phyloP scores from a whole-genome alignment of 2,329 filamentous ascomycete genomes.

The Penicillium sp. region DNA sequence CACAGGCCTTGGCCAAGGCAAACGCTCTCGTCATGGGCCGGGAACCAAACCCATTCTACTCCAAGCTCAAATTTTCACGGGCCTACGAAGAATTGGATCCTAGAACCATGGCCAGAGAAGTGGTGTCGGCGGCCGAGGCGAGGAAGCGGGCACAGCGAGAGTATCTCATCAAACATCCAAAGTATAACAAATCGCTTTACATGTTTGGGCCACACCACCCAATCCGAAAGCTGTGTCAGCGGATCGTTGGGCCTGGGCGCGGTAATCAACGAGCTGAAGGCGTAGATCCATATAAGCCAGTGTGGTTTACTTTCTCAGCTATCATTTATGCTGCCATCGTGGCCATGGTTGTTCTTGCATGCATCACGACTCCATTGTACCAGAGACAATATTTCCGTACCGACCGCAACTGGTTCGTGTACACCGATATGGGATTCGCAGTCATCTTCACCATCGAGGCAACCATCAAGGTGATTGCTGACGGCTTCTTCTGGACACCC shows the following conservation, averaged over 20 bases:
- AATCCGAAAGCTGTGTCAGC: slow-evolving; percentile 79
- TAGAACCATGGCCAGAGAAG: slow-evolving; percentile 84
- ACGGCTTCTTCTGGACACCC: slow-evolving; percentile 94
- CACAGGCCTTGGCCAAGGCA: slow-evolving; percentile 62
- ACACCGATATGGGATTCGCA: slow-evolving; percentile 88
- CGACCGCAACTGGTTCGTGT: slow-evolving; percentile 89
- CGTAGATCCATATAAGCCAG: slow-evolving; percentile 79
- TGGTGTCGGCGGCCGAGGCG: slow-evolving; percentile 77
- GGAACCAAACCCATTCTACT: slow-evolving; percentile 95
- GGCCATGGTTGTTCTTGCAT: slow-evolving; percentile 95
- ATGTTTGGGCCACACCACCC: slow-evolving; percentile 78
- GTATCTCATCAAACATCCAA: slow-evolving; percentile 81
- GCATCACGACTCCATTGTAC: slow-evolving; percentile 89
- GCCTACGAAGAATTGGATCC: slow-evolving; percentile 80
- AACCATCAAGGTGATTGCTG: slow-evolving; percentile 87
- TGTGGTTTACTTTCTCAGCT: slow-evolving; percentile 92
- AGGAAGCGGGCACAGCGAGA: slow-evolving; percentile 87
- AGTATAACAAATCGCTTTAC: slow-evolving; percentile 89
- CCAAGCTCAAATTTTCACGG: slow-evolving; percentile 69
- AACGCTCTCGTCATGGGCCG: slow-evolving; percentile 58
- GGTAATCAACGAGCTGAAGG: slow-evolving; percentile 86
- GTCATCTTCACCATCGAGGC: slow-evolving; percentile 83
- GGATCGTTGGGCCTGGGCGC: slow-evolving; percentile 85
- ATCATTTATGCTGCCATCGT: slow-evolving; percentile 94
- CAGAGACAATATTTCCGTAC: slow-evolving; percentile 79